Percentiles rank a stretch among this genome's conserved stretches.
Conservation (phyloP, 2,329 filamentous ascomycete species). For the Paramyrothecium sp. region DNA sequence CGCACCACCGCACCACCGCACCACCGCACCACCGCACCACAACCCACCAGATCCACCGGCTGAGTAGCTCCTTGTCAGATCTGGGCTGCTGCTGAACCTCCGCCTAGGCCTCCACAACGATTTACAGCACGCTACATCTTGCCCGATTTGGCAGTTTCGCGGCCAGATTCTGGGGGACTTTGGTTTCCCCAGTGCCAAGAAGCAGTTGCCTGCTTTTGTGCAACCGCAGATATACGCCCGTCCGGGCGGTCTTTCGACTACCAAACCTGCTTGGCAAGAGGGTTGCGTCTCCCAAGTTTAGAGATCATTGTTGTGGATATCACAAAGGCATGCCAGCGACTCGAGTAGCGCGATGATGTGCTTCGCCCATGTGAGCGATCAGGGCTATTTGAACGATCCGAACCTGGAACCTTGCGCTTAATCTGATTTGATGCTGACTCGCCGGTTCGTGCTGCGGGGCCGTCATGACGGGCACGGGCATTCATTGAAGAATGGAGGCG, state of each 20-base stretch:
- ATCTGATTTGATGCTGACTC: neutral
- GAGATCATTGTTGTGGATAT: neutral
- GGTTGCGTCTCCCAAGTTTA: neutral
- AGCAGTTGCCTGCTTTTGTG: too few relatives aligned
- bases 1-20: too few relatives aligned
- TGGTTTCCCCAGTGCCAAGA: too few relatives aligned
- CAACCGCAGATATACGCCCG: too few relatives aligned
- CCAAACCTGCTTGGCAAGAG: too few relatives aligned
- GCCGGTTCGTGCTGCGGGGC: neutral
- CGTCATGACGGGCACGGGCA: neutral
- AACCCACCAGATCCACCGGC: too few relatives aligned
- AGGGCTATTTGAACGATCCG: neutral
- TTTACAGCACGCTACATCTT: neutral
- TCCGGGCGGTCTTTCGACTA: too few relatives aligned
- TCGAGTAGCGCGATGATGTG: neutral
- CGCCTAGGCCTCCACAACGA: neutral
- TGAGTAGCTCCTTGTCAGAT: too few relatives aligned
- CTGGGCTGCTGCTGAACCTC: neutral
- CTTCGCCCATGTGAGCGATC: neutral
- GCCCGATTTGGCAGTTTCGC: neutral
- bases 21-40: neutral
- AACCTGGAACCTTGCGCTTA: neutral
- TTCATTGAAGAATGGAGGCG: neutral
- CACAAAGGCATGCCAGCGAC: neutral
- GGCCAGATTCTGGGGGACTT: neutral